Base-by-base conservation (phyloP, 2,329 filamentous ascomycete species). In the Zasmidium angulare region DNA sequence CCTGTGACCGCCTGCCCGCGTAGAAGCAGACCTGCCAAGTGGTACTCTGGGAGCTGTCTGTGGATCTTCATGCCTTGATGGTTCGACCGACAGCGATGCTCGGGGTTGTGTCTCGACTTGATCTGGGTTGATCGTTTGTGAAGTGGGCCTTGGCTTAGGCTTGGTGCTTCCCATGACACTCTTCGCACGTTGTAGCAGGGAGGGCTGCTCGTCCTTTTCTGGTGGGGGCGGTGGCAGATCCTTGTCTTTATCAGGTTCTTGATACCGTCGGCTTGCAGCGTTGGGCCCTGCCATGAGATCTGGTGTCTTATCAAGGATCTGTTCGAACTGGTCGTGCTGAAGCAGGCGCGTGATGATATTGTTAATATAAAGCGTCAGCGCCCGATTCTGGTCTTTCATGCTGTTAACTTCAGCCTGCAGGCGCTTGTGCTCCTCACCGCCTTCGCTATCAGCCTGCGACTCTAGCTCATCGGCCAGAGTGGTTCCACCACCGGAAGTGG, bases 281-380 rank as follows among this genome's bases (percentile, higher is more conserved):
- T 67, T 58, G 2, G 71, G 62, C 23, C 80, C 78, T 23, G 79
- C 77, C 68, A 86, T 86, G 64, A 81, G 78, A 57, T 88, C 85
- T 53, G 85, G 85, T 9, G 89, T 90, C 74, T 91, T 89, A 73
- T 96, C 91, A 46, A 97, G 82, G 61, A 98, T 96, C 63, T 91
- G 87, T 77, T 99, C 93, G 67, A 96, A 98, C 67, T 96, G 93
- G 71, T 96, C 90, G 76, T 97, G 90, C 72, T 96, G 90, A 63
- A 99, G 84, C 48, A 99, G 85, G 58, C 95, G 89, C 75, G 95
- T 95, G 74, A 99, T 96, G 75, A 99, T 98, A 79, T 95, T 96
- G 84, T 98, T 96, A 81, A 99, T 97, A 79, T 99, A 99, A 65
- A 98, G 82, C 22, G 92, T 96, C 68, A 99, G 82, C 26, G 95